Evolutionary conservation across 2,329 filamentous ascomycete genomes (phyloP), one percentile per base, ranked within the genome.

Genomic region (Fusarium miscanthi): DNA sequence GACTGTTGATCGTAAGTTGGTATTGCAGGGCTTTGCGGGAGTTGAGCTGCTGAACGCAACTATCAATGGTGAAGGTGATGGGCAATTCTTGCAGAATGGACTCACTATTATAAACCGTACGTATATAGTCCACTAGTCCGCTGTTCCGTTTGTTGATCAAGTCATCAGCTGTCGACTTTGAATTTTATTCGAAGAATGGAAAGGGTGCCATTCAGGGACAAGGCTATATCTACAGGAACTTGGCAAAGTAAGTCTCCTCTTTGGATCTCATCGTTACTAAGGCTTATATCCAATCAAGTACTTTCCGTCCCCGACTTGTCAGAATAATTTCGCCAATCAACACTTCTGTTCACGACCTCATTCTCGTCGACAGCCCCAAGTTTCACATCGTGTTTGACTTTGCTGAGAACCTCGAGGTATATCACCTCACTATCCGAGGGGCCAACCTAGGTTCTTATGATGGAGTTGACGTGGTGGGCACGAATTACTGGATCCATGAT

Each of bases 21-120:
- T 56, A 25, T 16, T 56, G 4, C 52, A 56, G 38, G 52, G 52
- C 27, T 43, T 43, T 56, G 52, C 52, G 6, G 52, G 52, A 16
- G 27, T 43, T 56, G 52, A 56, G 21, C 38, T 30, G 17, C 52
- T 56, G 52, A 56, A 56, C 52, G 27, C 38, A 8, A 56, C 52
- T 25, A 43, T 56, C 37, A 57, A 57, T 57, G 53, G 53, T 35
- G 53, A 57, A 57, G 53, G 53, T 2, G 53, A 57, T 33, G 53
- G 53, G 2, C 53, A 57, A 27, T 57, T 57, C 30, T 27, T 57
- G 4, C 40, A 57, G n/a, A 45, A 57, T 45, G 53, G 53, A 21
- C 53, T 57, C 0, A 57, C 53, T 9, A 57, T 57, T 9, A 57
- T 57, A 2, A 56, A 56, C 8, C 52, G 38, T 56, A 8, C 10